These are phyloP conservation scores for Misopates orontium DNA, from an alignment of 257 asterid genomes.

Conservation along the genomic window DNA sequence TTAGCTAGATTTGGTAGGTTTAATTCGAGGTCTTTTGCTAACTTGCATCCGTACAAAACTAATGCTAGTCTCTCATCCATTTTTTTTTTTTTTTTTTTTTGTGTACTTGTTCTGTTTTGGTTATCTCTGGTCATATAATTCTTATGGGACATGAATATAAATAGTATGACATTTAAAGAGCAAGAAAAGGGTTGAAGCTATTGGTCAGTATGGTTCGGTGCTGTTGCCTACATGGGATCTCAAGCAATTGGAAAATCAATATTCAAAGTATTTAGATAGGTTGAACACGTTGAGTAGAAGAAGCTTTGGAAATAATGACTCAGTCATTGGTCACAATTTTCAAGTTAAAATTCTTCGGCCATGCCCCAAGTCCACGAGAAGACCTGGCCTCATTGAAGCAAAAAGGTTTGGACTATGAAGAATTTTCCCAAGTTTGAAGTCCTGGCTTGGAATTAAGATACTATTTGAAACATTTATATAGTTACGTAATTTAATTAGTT, in stretches of 20 bases:
- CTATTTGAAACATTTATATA: too few species aligned
- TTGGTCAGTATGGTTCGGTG: constrained; percentile 8
- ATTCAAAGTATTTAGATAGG: constrained; percentile 50
- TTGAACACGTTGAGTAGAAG: constrained; percentile 62
- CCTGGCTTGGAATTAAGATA: too few species aligned
- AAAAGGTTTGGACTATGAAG: constrained; percentile 35
- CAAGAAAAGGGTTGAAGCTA: not conserved
- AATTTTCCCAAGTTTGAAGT: constrained; percentile 48
- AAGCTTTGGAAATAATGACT: constrained; percentile 32
- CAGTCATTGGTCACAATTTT: constrained; percentile 35
- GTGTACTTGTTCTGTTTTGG: not conserved
- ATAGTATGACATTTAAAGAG: constrained; percentile 2
- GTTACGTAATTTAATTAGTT: too few species aligned
- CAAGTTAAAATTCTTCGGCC: constrained; percentile 22
- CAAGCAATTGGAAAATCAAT: constrained; percentile 11
- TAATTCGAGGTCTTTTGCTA: constrained; percentile 58
- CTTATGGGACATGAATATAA: constrained; percentile 19
- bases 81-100: not conserved
- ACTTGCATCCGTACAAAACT: constrained; percentile 49
- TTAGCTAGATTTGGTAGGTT: constrained; percentile 39
- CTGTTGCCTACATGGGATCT: constrained; percentile 10
- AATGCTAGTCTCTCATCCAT: constrained; percentile 59
- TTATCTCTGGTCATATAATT: constrained; percentile 9
- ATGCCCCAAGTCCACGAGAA: constrained; percentile 48
- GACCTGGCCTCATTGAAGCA: constrained; percentile 64